Conservation (phyloP, 306 rosid genomes). For the Oemleria cerasiformis region DNA sequence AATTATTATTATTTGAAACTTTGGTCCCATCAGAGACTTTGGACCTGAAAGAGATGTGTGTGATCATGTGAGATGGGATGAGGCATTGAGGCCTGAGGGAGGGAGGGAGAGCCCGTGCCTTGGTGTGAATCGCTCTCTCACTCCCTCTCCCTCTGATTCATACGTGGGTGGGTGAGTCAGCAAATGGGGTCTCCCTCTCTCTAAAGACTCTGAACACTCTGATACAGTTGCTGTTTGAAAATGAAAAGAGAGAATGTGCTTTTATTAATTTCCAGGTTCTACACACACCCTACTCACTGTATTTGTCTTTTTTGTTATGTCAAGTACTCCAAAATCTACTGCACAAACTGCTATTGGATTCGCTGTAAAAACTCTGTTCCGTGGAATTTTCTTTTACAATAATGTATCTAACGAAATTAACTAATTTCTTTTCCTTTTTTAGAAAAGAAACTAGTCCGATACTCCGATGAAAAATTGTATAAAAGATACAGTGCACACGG, state of each 20-base stretch:
- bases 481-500: too few species aligned
- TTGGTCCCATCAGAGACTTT: slow-evolving; percentile 13
- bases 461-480: too few species aligned
- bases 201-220: too few species aligned
- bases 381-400: background rate
- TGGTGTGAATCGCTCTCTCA: background rate
- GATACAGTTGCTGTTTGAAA: slow-evolving; percentile 3
- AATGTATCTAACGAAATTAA: background rate
- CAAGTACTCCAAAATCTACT: background rate
- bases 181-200: background rate
- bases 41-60: slow-evolving; percentile 23
- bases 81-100: too few species aligned
- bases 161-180: slow-evolving; percentile 16
- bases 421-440: too few species aligned
- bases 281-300: background rate
- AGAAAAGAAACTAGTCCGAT: background rate
- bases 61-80: slow-evolving; percentile 3
- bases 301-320: background rate
- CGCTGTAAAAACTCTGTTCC: background rate
- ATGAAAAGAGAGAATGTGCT: slow-evolving; percentile 15
- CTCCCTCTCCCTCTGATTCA: background rate
- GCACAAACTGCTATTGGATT: background rate
- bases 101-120: background rate
- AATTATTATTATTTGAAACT: slow-evolving; percentile 30
- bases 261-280: background rate